Evolutionary conservation across 257 asterid genomes (phyloP).

Genomic region (Apocynum venetum): DNA sequence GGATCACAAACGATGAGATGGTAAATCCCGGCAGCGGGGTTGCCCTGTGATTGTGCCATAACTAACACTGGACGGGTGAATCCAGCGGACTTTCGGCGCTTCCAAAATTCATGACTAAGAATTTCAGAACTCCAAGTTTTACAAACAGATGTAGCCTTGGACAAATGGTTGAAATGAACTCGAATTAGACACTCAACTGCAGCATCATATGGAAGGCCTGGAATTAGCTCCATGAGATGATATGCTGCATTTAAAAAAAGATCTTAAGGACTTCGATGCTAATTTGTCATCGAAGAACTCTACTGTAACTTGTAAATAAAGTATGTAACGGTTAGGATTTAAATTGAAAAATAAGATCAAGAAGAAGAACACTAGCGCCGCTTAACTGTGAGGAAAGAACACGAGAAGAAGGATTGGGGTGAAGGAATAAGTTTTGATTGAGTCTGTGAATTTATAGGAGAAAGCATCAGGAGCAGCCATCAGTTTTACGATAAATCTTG

Average conservation of each 20-base stretch:
- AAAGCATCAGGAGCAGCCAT: too few species aligned
- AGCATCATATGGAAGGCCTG: slow-evolving; percentile 27
- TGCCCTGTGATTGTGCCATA: slow-evolving; percentile 17
- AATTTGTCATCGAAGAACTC: too few species aligned
- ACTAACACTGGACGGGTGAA: slow-evolving; percentile 18
- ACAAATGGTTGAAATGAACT: slow-evolving; percentile 11
- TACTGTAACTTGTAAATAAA: too few species aligned
- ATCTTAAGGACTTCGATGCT: too few species aligned
- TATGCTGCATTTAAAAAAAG: too few species aligned
- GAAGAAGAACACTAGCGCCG: too few species aligned
- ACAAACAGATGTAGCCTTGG: slow-evolving; percentile 20
- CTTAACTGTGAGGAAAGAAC: too few species aligned
- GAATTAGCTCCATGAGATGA: slow-evolving; percentile 33
- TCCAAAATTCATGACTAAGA: slow-evolving; percentile 15
- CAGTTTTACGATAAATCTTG: too few species aligned
- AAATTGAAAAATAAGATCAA: too few species aligned
- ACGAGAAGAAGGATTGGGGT: too few species aligned
- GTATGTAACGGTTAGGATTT: too few species aligned
- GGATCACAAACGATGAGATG: slow-evolving; percentile 18
- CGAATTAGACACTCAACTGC: slow-evolving; percentile 25
- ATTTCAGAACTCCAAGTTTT: slow-evolving; percentile 15
- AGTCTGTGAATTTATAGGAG: background rate
- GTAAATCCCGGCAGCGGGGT: background rate
- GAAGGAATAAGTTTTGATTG: background rate
- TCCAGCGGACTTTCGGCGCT: background rate